Evolutionary conservation across 1,284 basidiomycete genomes (phyloP).

Genomic region (Entoloma clypeatum): DNA sequence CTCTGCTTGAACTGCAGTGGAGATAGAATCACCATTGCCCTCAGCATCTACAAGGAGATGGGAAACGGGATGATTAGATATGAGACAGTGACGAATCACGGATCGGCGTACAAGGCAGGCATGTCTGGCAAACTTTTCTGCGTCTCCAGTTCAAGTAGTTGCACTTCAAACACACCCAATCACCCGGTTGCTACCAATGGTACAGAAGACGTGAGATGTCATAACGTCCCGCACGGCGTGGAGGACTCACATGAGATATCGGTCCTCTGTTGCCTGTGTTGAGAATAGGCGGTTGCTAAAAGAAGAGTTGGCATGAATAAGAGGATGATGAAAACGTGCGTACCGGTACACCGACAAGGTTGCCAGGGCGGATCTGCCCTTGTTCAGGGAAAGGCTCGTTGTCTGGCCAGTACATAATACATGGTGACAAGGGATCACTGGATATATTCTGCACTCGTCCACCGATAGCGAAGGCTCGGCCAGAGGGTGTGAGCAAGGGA

Average conservation of each 20-base stretch:
- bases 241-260: conserved; percentile 51
- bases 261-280: conserved; percentile 88
- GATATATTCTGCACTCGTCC: conserved; percentile 77
- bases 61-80: conserved; percentile 9
- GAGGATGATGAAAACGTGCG: conserved; percentile 21
- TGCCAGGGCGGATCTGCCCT: conserved; percentile 67
- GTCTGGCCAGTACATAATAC: conserved; percentile 84
- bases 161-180: conserved; percentile 84
- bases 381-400: conserved; percentile 76
- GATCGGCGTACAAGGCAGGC: conserved; percentile 66
- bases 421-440: conserved; percentile 60
- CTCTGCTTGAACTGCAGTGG: conserved; percentile 76
- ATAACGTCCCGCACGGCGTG: conserved; percentile 1
- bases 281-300: conserved; percentile 79
- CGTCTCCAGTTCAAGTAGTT: conserved; percentile 84
- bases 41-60: conserved; percentile 56
- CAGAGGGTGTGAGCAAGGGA: conserved; percentile 74
- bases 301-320: conserved; percentile 11
- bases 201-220: conserved; percentile 8
- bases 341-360: conserved; percentile 50
- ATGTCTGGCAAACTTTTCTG: conserved; percentile 85
- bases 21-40: conserved; percentile 80
- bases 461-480: conserved; percentile 65
- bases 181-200: conserved; percentile 73
- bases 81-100: conserved; percentile 12